These are phyloP conservation scores for Pythium scleroteichum DNA, from an alignment of 352 stramenopile species.

Conservation along the genomic window DNA sequence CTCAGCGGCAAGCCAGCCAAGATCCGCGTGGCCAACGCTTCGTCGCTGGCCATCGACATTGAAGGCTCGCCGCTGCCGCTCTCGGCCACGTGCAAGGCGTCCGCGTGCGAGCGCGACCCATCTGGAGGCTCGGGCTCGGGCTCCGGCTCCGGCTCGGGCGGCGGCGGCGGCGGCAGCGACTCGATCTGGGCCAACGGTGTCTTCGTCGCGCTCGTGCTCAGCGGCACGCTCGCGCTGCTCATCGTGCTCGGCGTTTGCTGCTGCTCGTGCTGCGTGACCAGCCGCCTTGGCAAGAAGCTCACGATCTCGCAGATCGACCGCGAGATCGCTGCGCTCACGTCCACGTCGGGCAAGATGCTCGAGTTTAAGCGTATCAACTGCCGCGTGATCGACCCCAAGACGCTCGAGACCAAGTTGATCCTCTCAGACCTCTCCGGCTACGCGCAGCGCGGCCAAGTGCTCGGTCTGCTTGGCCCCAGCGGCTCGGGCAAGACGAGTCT, in stretches of 20 bases:
- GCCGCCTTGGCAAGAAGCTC: slow-evolving; percentile 28
- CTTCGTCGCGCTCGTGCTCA: slow-evolving; percentile 40
- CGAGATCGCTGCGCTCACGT: slow-evolving; percentile 49
- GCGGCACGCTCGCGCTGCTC: slow-evolving; percentile 26
- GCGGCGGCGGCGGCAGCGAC: slow-evolving; percentile 23
- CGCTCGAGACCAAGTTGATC: slow-evolving; percentile 37
- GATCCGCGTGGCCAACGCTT: slow-evolving; percentile 44
- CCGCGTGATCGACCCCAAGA: slow-evolving; percentile 24
- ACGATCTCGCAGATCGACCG: slow-evolving; percentile 32
- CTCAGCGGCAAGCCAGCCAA: slow-evolving; percentile 71
- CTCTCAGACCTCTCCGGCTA: slow-evolving; percentile 60
- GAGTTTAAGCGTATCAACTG: slow-evolving; percentile 65
- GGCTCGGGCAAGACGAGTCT: slow-evolving; percentile 86
- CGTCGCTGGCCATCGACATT: slow-evolving; percentile 64
- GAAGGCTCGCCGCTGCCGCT: slow-evolving; percentile 70
- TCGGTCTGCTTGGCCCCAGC: slow-evolving; percentile 73
- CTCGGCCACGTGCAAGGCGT: slow-evolving; percentile 59
- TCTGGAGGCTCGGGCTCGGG: slow-evolving; percentile 28
- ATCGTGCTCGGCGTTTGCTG: slow-evolving; percentile 37
- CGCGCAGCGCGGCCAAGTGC: slow-evolving; percentile 55
- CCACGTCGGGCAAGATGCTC: slow-evolving; percentile 41
- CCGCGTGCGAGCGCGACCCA: slow-evolving; percentile 53
- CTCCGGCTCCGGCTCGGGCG: slow-evolving; percentile 29
- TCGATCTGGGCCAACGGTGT: slow-evolving; percentile 31
- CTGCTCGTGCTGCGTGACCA: slow-evolving; percentile 43